Base-by-base conservation (phyloP, 2,329 filamentous ascomycete species). In the Ceratocystis diversiconidia region DNA sequence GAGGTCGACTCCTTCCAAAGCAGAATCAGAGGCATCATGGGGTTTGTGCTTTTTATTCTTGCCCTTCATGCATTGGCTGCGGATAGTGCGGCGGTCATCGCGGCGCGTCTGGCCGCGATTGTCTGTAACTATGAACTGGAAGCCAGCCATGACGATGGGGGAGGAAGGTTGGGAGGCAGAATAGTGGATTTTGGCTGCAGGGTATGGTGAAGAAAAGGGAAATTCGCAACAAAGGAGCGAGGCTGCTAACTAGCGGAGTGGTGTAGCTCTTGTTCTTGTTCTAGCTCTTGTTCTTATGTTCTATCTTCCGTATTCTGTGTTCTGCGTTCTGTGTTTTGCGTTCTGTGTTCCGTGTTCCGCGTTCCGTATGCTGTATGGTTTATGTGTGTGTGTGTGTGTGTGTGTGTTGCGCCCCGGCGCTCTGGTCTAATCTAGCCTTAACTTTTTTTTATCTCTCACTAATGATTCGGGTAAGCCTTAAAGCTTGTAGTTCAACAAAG, bases 91-190 rank as follows among this genome's bases (percentile, higher is more conserved):
- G 12, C 66, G 62, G 57, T 67, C 66, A 19, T 67, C 66, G n/a
- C 66, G 62, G n/a, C 63, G 62, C 19, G 66, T 67, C 30, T 69
- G 66, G 41, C 67, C 65, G 61, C 68, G 62, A 43, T 69, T 66
- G 46, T 69, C 68, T 17, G 68, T 67, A 61, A 68, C 61, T 48
- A 67, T 68, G 66, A 68, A 68, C 46, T 68, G 66, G 63, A 67
- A 67, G 59, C 66, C 63, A 28, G 66, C 55, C 66, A 67, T 67
- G 19, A n/a, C 17, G 17, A 22, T 15, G 10, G n/a, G 46, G 46
- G 46, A 5, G 25, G 15, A 17, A 10, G 19, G 8, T 36, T 10
- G 17, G 4, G 32, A 41, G 25, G 59, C 6, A 10, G 52, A 12
- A 22, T 12, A 61, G 36, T 5, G 32, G 5, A 2, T 15, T 41